These are phyloP conservation scores for Pezicula radicicola DNA, from an alignment of 2,329 filamentous ascomycete genomes.

Conservation along the genomic window DNA sequence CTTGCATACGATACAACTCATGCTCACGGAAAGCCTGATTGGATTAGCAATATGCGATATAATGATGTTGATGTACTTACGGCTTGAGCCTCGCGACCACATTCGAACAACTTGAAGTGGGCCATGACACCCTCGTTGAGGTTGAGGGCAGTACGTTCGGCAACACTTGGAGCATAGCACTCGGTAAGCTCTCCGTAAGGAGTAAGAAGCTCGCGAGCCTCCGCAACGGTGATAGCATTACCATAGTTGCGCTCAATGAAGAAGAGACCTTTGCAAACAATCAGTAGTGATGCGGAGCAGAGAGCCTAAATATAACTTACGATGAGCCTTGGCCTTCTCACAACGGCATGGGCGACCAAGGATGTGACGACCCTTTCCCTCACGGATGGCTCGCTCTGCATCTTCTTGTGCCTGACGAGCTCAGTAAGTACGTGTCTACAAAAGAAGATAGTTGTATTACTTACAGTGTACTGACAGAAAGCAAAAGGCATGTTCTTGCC, in stretches of 20 bases:
- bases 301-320: conserved; percentile 34
- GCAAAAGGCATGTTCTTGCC: conserved; percentile 58
- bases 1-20: conserved; percentile 30
- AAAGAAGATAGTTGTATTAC: conserved; percentile 16
- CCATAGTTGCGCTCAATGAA: conserved; percentile 41
- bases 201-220: conserved; percentile 41
- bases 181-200: conserved; percentile 40
- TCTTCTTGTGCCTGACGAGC: conserved; percentile 41
- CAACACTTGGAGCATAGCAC: conserved; percentile 16
- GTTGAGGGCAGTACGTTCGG: conserved; percentile 24
- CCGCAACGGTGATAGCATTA: conserved; percentile 34
- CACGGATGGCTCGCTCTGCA: conserved; percentile 44
- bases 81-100: conserved; percentile 43
- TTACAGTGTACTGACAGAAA: conserved; percentile 61
- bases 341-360: conserved; percentile 56
- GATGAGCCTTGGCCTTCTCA: conserved; percentile 57
- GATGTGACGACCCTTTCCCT: conserved; percentile 46
- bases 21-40: conserved; percentile 24
- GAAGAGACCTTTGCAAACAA: conserved; percentile 40
- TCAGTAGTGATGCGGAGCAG: background rate
- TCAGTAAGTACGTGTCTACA: conserved; percentile 19
- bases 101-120: conserved; percentile 49
- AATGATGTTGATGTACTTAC: conserved; percentile 33
- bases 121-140: conserved; percentile 38
- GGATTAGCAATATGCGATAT: conserved; percentile 3